phyloP scores from a whole-genome alignment of 805 yeast species.

The Myxozyma sirexii region DNA sequence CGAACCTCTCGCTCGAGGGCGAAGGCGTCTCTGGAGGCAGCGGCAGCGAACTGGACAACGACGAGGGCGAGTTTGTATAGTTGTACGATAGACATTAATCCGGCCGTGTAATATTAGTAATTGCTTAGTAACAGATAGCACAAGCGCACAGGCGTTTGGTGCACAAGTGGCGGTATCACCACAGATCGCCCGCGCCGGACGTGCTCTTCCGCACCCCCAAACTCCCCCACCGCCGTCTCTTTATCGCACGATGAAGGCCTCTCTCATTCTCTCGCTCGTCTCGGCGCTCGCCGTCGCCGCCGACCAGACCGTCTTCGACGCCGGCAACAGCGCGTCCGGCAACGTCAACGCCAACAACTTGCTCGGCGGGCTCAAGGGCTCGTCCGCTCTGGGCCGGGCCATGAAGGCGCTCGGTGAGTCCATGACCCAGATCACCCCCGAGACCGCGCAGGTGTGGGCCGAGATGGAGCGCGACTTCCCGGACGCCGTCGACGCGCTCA shows the following conservation, averaged over 20 bases:
- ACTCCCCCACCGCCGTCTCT: not conserved
- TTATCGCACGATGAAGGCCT: not conserved
- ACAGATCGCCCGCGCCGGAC: not conserved
- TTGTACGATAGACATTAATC: not conserved
- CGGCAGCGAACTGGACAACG: conserved; percentile 17
- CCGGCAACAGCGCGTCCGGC: conserved; percentile 1
- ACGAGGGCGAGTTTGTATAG: not conserved
- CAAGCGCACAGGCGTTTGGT: not conserved
- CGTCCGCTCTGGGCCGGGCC: conserved; percentile 30
- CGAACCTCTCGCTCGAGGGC: conserved; percentile 8
- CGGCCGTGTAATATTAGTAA: too few relatives aligned
- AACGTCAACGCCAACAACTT: not conserved
- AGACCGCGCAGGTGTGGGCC: conserved; percentile 34
- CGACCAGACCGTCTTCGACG: conserved; percentile 18
- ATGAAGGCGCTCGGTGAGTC: conserved; percentile 28
- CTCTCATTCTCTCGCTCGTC: not conserved
- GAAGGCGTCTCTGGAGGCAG: conserved; percentile 16
- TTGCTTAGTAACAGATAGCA: conserved; percentile 1
- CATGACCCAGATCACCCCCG: conserved; percentile 26
- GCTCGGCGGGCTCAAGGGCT: conserved; percentile 17
- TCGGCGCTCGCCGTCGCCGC: conserved; percentile 28
- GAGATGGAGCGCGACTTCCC: conserved; percentile 36
- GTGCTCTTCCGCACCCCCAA: not conserved
- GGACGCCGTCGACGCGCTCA: conserved; percentile 31
- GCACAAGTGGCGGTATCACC: not conserved